Evolutionary conservation across 257 asterid genomes (phyloP), one percentile per base, ranked within the genome.

Genomic region (Petunia axillaris): DNA sequence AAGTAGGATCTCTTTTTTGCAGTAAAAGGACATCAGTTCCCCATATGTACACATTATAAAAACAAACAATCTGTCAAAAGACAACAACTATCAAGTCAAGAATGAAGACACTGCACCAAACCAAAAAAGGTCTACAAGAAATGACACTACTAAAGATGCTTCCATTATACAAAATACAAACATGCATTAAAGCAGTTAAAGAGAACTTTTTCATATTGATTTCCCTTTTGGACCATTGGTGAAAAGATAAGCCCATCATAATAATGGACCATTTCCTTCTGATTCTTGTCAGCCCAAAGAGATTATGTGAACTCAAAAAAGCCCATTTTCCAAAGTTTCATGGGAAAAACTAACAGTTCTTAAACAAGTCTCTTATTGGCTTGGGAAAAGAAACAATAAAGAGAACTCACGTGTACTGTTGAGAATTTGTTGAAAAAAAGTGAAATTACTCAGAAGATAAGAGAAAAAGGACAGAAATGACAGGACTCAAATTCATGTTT

Each of bases 221-320:
- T 71, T 50, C 2, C 6, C 6, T 48, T 71, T 48, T 71, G 77
- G 44, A 48, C 77, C 60, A 48, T 0, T 71, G 60, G 77, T 46
- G 1, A 25, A 71, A 10, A 71, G 44, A 71, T 43, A 71, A 48
- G 44, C 77, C 77, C 59, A 48, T 25, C 25, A 25, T 25, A 25
- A 25, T 25, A 25, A 25, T 70, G 53, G 53, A 66, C 75, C 48
- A 66, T 66, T 66, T 39, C 14, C 11, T 7, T 41, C 75, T 66
- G 54, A 41, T 66, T 5, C 0, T 70, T 71, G 77, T 71, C 77
- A 71, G 77, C 77, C 77, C 77, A 71, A 71, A 25, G 11, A 40
- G 36, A 57, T 57, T 15, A 57, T 53, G 36, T 57, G 2, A 66
- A 66, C 1, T 15, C 37, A 71, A 16, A 71, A 16, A 71, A 39